Base-by-base conservation (phyloP, 805 yeast species). In the Limtongia smithiae region DNA sequence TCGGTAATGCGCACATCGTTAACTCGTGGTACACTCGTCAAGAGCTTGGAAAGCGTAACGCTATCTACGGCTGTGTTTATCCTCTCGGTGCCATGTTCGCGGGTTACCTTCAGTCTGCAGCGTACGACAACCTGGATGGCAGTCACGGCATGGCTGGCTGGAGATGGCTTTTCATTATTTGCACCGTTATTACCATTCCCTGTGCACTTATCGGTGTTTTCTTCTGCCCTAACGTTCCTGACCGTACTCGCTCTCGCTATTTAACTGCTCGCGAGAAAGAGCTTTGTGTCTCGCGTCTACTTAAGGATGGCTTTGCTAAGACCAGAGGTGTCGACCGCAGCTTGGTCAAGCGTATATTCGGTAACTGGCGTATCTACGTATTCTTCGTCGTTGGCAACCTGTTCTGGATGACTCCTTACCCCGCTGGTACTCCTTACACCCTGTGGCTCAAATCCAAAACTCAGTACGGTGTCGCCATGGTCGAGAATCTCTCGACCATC, bases 131-230 rank as follows among this genome's bases (percentile, higher is more conserved):
- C 35, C 62, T 83, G 57, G 66, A 72, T 46, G 85, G 82, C 27
- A 67, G 60, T 9, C 60, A 63, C 37, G 86, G 86, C 0, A 65
- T 77, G n/a, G 72, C 72, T 6, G 80, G 85, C 9, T 83, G 87
- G 87, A 72, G 81, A 70, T 83, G 87, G 88, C 77, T 80, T 60
- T 82, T 80, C 60, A 77, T 83, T 40, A 73, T 83, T 54, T 85
- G 82, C 62, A 81, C 82, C 12, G 60, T 78, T 39, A 73, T 83
- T 38, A 77, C 83, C 5, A 60, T 81, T 27, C 78, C 72, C 2
- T 76, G 83, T 33, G 83, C 82, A 5, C 8, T 82, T 5, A 53
- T 77, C 44, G 85, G 83, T 0, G 70, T 73, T 48, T 77, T 75
- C 60, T 57, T 71, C 60, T 66, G 81, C 47, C 88, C 88, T 7